Conservation (phyloP, 2,329 filamentous ascomycete species). For the Epichloe amarillans region DNA sequence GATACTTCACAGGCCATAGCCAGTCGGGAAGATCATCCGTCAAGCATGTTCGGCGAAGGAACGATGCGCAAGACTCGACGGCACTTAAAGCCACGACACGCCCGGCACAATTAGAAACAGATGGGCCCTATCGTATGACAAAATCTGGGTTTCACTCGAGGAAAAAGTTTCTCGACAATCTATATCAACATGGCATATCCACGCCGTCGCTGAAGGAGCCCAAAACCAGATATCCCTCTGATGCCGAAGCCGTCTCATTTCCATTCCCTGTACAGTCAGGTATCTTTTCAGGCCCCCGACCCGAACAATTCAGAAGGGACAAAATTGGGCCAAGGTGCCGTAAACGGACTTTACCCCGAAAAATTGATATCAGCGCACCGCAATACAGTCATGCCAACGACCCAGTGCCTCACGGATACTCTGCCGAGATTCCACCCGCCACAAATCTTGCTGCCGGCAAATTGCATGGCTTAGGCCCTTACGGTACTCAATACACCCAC, state of each 20-base stretch:
- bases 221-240: not conserved
- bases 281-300: not conserved
- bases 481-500: conserved; percentile 46
- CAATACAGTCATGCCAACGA: conserved; percentile 41
- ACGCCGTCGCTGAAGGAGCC: not conserved
- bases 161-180: conserved; percentile 41
- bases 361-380: conserved; percentile 35
- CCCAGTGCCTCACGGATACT: conserved; percentile 23
- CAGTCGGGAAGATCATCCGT: not conserved
- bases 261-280: not conserved
- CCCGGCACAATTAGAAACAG: conserved; percentile 44
- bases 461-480: conserved; percentile 43
- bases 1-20: conserved; percentile 9
- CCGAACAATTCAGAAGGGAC: not conserved
- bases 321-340: conserved; percentile 19
- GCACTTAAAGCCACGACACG: conserved; percentile 10
- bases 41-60: not conserved
- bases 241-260: not conserved
- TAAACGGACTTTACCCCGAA: conserved; percentile 30
- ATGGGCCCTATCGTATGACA: conserved; percentile 21
- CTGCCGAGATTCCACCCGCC: conserved; percentile 4
- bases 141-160: conserved; percentile 31
- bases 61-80: not conserved
- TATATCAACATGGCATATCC: conserved; percentile 30
- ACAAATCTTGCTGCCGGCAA: conserved; percentile 13